A percentile compares a stretch with the other conserved stretches of the same genome.
phyloP scores from a whole-genome alignment of 139 green algal species.

The Monoraphidium neglectum region DNA sequence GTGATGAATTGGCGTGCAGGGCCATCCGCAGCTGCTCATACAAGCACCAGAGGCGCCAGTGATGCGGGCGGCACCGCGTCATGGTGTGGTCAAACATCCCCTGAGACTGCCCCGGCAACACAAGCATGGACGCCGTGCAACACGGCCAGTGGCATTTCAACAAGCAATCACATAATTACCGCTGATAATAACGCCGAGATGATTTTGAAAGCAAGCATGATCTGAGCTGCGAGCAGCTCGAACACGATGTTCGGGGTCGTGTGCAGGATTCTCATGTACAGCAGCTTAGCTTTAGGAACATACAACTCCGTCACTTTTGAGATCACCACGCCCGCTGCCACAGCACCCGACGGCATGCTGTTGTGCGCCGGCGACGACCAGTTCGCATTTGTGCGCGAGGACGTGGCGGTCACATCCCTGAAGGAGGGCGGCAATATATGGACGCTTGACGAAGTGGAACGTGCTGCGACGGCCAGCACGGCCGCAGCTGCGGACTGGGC shows the following conservation, averaged over 20 bases:
- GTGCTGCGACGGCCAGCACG: background rate
- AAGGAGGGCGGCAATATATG: slow-evolving; percentile 9
- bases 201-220: no score
- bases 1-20: no score
- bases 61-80: no score
- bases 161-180: no score
- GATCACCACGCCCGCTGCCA: slow-evolving; percentile 8
- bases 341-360: slow-evolving; percentile 13
- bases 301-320: background rate
- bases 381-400: background rate
- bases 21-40: no score
- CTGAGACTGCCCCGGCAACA: no score
- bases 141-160: no score
- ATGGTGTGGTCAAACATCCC: no score
- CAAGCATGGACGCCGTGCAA: no score
- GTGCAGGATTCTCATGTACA: slow-evolving; percentile 25
- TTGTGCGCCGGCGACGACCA: slow-evolving; percentile 8
- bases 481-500: background rate
- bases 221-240: no score
- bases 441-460: background rate
- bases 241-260: slow-evolving; percentile 6
- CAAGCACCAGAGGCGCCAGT: no score
- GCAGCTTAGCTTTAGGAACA: slow-evolving; percentile 1
- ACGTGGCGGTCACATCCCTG: background rate
- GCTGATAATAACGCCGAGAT: no score